These are phyloP conservation scores for Acacia acuminata DNA, from an alignment of 306 rosid species.

Conservation along the genomic window DNA sequence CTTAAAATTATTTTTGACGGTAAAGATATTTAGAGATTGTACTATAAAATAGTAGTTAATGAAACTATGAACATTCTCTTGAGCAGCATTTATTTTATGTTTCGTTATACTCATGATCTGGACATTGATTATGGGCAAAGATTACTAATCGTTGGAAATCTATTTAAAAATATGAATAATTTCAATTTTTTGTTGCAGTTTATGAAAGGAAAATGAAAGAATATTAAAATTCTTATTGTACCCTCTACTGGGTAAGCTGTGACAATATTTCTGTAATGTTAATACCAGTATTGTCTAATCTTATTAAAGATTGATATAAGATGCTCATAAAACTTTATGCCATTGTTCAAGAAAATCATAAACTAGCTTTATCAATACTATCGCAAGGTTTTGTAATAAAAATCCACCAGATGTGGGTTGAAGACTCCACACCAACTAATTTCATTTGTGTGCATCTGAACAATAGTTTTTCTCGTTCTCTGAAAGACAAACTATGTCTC, in stretches of 20 bases:
- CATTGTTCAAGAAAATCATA: neutral
- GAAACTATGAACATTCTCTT: conserved; percentile 22
- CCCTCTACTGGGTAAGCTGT: neutral
- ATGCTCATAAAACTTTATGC: neutral
- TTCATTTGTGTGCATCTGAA: conserved; percentile 18
- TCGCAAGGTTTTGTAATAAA: neutral
- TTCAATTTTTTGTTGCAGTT: conserved; percentile 10
- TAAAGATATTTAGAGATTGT: conserved; percentile 3
- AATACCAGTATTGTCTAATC: neutral
- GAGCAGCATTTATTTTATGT: conserved; percentile 12
- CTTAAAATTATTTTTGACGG: neutral
- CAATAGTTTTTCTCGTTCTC: neutral
- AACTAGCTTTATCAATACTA: conserved; percentile 7
- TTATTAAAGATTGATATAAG: neutral
- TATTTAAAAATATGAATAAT: neutral
- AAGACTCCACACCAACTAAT: neutral
- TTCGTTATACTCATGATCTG: neutral
- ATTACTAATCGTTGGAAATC: neutral
- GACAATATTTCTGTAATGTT: neutral
- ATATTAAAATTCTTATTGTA: neutral
- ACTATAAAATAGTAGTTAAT: neutral
- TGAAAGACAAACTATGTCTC: conserved; percentile 3
- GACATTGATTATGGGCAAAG: neutral
- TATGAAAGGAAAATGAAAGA: neutral
- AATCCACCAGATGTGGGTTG: conserved; percentile 14